A percentile compares a stretch with the other conserved stretches of the same genome.
These are phyloP conservation scores for Narthecium ossifragum DNA, from an alignment of 106 monocot species.

Conservation along the genomic window DNA sequence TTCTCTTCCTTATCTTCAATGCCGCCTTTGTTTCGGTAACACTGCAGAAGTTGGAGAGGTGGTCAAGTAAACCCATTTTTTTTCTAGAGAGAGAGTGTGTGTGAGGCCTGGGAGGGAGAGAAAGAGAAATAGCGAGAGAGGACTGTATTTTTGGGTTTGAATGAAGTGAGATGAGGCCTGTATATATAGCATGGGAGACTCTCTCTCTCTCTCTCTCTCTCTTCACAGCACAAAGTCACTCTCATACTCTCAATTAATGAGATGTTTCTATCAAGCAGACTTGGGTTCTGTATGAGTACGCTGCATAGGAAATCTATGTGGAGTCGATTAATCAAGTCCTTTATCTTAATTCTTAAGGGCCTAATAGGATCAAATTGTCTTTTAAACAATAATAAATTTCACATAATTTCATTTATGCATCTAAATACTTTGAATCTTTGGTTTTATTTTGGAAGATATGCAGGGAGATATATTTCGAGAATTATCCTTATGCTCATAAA, in stretches of 20 bases:
- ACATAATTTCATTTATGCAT: no score
- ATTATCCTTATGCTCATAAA: no score
- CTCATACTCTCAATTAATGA: not conserved
- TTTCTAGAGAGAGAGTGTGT: not conserved
- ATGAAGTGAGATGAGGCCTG: not conserved
- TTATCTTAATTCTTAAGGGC: no score
- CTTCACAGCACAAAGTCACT: not conserved
- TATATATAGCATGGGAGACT: not conserved
- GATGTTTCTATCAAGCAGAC: not conserved
- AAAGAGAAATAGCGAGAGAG: slow-evolving; percentile 21
- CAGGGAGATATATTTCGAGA: no score
- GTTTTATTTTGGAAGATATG: no score
- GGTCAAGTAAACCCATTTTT: slow-evolving; percentile 53
- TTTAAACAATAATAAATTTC: no score
- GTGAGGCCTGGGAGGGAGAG: slow-evolving; percentile 4
- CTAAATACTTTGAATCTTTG: no score
- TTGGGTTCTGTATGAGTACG: no score
- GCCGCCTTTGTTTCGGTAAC: slow-evolving; percentile 26
- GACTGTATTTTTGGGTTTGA: not conserved
- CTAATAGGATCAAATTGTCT: no score
- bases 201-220: not conserved
- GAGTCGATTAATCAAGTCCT: no score
- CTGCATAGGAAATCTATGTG: no score
- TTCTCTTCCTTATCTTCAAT: slow-evolving; percentile 2
- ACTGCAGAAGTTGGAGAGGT: slow-evolving; percentile 44